Evolutionary conservation across 2,329 filamentous ascomycete species (phyloP), one percentile per base, ranked within the genome.

Genomic region (Aureobasidium sp.): DNA sequence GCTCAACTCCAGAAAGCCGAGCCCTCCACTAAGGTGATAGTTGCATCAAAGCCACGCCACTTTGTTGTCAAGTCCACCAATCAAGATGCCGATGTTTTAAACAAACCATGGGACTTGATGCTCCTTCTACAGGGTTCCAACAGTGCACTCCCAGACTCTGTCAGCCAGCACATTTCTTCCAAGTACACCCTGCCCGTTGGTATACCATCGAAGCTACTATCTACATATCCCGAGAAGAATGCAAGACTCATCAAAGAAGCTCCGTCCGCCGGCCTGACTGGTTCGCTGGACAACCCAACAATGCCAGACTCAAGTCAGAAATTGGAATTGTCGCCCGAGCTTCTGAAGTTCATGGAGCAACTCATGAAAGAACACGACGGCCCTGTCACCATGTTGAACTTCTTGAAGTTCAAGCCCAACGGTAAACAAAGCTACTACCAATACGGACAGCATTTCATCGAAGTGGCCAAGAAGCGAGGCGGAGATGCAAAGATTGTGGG

Each of bases 401-500:
- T 87, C 3, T 76, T 87, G 5, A 76, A 83, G 42, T 87, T 87
- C 72, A 76, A 76, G 47, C 74, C 75, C n/a, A 67, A 67, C 37
- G 68, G 68, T 63, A 83, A 85, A 67, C 71, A 73, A 29, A 74
- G 76, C 51, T 87, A 87, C 66, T 73, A 81, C 21, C 73, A 79
- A 50, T 87, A 87, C 68, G 85, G 84, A 3, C 73, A 74, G 64
- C 21, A 55, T 25, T 65, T 65, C 30, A 58, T 64, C 14, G 37
- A 62, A 11, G 64, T 64, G 6, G 64, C 63, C 1, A 41, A 29
- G 1, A 65, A 63, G 50, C 76, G 82, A 29, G 84, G 85, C 5
- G 85, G 83, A 0, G 74, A 75, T 62, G 84, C 85, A 2, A 87
- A 87, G 73, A 75, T 87, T 6, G 82, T 86, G 0, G 85, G 84